Evolutionary conservation across 192 early-diverging fungal genomes (phyloP), one percentile per base, ranked within the genome.

Genomic region (Polychytrium aggregatum): DNA sequence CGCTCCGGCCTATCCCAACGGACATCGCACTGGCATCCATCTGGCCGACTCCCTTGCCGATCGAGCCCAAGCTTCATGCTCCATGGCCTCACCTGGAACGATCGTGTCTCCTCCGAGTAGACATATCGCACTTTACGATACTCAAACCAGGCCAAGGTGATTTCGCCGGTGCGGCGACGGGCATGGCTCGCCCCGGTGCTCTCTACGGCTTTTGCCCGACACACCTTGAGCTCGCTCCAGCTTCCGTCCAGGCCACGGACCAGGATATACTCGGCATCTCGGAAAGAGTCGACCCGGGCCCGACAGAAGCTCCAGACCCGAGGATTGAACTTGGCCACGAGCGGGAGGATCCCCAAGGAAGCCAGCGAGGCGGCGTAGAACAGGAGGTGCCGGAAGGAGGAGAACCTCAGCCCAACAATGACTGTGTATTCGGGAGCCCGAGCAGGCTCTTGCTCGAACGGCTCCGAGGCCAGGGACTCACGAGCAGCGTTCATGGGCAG

Each of bases 111-210:
- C 25, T 62, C 54, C 13, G 27, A 20, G 41, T 65, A 68, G 4
- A 68, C 45, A 33, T 66, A 68, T 21, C 67, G 46, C 42, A 62
- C 63, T 37, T 59, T 64, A 25, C 59, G 29, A 57, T 45, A 68
- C 27, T 61, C 58, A 44, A 68, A 68, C 17, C 44, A 66, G 31
- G 24, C 27, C 29, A 53, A 4, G 31, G n/a, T n/a, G n/a, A 16
- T 16, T 52, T 3, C 24, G 10, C 49, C 27, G 25, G 29, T 39
- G 3, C 31, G 6, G 4, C 31, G 31, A 33, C 6, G 6, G 6
- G 31, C 31, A 4, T 33, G 31, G 31, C 31, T n/a, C 31, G 31
- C 31, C 31, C 6, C 4, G 31, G 4, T 4, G 6, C 31, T 11
- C 4, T 8, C 31, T 8, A 33, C 4, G 6, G 31, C 31, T 4